Percentiles rank a stretch among this genome's conserved stretches.
These are phyloP conservation scores for Backusella parvicylindrica DNA, from an alignment of 192 early-diverging fungal species.

Conservation along the genomic window DNA sequence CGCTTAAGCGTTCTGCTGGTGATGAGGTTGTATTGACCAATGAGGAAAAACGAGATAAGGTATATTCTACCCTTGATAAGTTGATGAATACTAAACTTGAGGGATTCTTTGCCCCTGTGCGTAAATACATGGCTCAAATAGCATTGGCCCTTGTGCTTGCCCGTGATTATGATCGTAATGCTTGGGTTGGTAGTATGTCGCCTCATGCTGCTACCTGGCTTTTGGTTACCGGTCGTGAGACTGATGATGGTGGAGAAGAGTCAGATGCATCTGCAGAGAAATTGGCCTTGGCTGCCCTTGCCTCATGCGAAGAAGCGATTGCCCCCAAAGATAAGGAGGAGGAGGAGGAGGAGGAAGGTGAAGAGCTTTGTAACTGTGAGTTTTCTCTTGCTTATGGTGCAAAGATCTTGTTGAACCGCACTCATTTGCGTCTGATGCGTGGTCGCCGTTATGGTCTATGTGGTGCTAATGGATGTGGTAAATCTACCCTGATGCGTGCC, in stretches of 20 bases:
- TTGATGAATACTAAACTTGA: constrained; percentile 50
- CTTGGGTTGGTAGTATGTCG: constrained; percentile 57
- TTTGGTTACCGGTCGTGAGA: constrained; percentile 1
- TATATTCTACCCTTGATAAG: constrained; percentile 47
- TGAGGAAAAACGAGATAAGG: constrained; percentile 32
- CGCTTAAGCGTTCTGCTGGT: constrained; percentile 56
- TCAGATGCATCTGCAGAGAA: constrained; percentile 49
- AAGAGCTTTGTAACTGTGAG: constrained; percentile 65
- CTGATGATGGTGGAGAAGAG: not conserved
- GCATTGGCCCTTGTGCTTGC: constrained; percentile 56
- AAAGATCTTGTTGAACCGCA: constrained; percentile 76
- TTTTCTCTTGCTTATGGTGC: constrained; percentile 84
- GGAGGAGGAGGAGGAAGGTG: constrained; percentile 51
- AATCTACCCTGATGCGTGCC: constrained; percentile 78
- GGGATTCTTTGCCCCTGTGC: constrained; percentile 41
- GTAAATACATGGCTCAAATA: constrained; percentile 58
- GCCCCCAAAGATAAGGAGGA: constrained; percentile 21
- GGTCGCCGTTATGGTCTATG: constrained; percentile 81
- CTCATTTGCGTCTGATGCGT: constrained; percentile 56
- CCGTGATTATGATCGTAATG: constrained; percentile 56
- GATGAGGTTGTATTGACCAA: constrained; percentile 31
- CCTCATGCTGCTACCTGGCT: constrained; percentile 56
- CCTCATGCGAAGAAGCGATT: constrained; percentile 43
- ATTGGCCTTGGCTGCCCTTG: constrained; percentile 45
- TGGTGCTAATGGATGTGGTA: constrained; percentile 79